Conservation (phyloP, 2,329 filamentous ascomycete species). For the Diaporthe batatas region DNA sequence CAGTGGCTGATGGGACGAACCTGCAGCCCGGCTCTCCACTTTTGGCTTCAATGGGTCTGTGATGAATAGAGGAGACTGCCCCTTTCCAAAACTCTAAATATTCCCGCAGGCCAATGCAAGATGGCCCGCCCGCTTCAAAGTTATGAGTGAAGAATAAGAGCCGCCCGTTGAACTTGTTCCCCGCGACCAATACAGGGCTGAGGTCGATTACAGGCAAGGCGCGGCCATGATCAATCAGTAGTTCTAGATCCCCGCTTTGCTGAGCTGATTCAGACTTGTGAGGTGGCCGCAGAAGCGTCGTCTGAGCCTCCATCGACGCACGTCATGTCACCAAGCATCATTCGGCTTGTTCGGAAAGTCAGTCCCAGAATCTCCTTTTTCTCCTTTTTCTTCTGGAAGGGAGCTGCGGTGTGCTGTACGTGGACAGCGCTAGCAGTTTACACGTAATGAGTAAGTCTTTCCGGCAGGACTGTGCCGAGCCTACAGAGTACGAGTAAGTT, state of each 20-base stretch:
- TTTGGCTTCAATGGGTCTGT: conserved; percentile 1
- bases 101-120: background rate
- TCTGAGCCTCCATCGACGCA: background rate
- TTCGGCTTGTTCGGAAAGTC: background rate
- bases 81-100: conserved; percentile 27
- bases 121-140: background rate
- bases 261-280: background rate
- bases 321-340: background rate
- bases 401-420: background rate
- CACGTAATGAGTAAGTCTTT: background rate
- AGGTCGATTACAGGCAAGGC: background rate
- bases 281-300: background rate
- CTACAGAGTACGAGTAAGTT: background rate
- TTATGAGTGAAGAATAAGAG: background rate
- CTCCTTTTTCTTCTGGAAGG: background rate
- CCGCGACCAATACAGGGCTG: background rate
- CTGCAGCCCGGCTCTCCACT: conserved; percentile 8
- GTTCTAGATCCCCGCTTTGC: background rate
- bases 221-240: background rate
- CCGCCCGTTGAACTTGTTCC: background rate
- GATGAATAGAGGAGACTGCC: conserved; percentile 9
- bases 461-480: background rate
- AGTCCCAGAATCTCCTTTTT: background rate
- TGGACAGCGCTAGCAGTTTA: background rate
- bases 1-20: conserved; percentile 18